Conservation (phyloP, 495 filamentous ascomycete species). For the Collariella sp. region DNA sequence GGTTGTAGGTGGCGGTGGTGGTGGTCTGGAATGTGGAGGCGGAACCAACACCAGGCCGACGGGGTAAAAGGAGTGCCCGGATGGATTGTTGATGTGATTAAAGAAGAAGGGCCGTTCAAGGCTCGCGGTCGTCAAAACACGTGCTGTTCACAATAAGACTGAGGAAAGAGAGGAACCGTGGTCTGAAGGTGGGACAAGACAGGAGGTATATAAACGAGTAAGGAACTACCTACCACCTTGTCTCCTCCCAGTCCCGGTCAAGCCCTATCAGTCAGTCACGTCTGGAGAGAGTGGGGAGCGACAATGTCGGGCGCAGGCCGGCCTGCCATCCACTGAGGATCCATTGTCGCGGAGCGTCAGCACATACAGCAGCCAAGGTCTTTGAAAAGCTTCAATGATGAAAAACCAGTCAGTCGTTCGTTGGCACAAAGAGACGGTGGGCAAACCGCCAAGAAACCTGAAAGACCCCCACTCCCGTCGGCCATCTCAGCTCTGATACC, state of each 20-base stretch:
- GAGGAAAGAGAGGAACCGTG: not conserved
- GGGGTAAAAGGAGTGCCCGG: not conserved
- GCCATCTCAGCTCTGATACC: too few relatives aligned
- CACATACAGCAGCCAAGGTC: too few relatives aligned
- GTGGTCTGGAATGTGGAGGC: not conserved
- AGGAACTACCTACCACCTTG: not conserved
- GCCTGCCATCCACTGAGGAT: too few relatives aligned
- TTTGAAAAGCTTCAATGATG: too few relatives aligned
- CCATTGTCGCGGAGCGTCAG: not conserved
- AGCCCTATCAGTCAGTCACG: not conserved
- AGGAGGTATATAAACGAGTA: slow-evolving; percentile 4
- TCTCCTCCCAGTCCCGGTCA: not conserved
- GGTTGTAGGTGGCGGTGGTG: not conserved
- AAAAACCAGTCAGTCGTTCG: too few relatives aligned
- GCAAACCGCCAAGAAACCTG: too few relatives aligned
- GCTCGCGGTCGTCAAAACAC: not conserved
- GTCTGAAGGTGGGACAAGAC: slow-evolving; percentile 9
- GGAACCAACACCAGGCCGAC: not conserved
- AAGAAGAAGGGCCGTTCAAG: not conserved
- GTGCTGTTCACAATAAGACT: not conserved
- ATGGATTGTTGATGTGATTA: not conserved
- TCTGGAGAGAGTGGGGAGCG: slow-evolving; percentile 5
- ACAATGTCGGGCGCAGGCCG: not conserved
- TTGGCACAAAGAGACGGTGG: too few relatives aligned
- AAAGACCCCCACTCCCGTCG: too few relatives aligned